Percentiles rank a stretch among this genome's conserved stretches.
Conservation (phyloP, 805 yeast genomes). For the Vanderwaltozyma yarrowii region DNA sequence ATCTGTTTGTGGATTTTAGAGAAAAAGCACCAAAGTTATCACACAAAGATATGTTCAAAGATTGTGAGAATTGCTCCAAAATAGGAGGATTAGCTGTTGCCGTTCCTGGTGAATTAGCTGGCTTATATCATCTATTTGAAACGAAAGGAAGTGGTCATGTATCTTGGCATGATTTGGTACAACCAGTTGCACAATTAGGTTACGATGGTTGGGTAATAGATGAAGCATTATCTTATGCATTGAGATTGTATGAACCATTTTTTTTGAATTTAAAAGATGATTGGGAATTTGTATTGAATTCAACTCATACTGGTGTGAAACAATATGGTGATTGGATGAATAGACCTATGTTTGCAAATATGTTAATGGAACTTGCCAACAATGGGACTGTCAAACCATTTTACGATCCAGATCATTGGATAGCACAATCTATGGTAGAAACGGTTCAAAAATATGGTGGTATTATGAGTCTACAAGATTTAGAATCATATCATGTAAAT, state of each 20-base stretch:
- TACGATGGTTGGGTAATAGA: slow-evolving; percentile 53
- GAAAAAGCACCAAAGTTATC: slow-evolving; percentile 73
- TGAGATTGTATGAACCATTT: slow-evolving; percentile 30
- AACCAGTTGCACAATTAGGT: slow-evolving; percentile 64
- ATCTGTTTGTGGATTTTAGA: slow-evolving; percentile 69
- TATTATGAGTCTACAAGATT: slow-evolving; percentile 52
- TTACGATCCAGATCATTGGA: slow-evolving; percentile 73
- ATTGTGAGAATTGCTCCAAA: slow-evolving; percentile 39
- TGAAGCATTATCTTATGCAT: slow-evolving; percentile 35
- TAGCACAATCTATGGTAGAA: slow-evolving; percentile 50
- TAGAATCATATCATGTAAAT: slow-evolving; percentile 46
- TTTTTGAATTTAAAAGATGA: slow-evolving; percentile 27
- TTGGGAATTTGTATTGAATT: slow-evolving; percentile 49
- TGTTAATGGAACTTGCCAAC: slow-evolving; percentile 57
- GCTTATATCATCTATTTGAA: slow-evolving; percentile 52
- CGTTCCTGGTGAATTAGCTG: slow-evolving; percentile 86
- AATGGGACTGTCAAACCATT: slow-evolving; percentile 71
- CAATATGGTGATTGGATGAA: slow-evolving; percentile 48
- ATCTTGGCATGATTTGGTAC: slow-evolving; percentile 60
- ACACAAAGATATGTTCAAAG: slow-evolving; percentile 52
- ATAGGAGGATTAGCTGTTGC: slow-evolving; percentile 85
- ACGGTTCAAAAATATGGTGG: slow-evolving; percentile 54
- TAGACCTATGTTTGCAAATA: slow-evolving; percentile 54
- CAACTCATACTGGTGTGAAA: slow-evolving; percentile 27
- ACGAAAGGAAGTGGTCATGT: slow-evolving; percentile 62